These are phyloP conservation scores for Cydonia oblonga DNA, from an alignment of 331 rosid genomes.

Conservation along the genomic window DNA sequence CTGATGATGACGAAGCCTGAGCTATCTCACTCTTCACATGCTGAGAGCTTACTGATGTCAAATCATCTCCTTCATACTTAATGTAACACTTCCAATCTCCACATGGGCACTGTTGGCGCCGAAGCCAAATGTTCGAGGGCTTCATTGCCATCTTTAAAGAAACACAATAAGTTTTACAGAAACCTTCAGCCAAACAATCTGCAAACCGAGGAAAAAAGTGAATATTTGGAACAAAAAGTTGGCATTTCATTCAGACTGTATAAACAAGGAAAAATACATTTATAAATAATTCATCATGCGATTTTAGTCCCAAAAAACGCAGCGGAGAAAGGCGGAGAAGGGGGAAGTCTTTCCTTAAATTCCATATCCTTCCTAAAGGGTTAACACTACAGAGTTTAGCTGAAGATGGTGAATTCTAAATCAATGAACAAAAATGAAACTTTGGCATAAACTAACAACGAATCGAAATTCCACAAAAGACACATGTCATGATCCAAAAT, in stretches of 20 bases:
- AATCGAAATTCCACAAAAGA: background rate
- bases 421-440: background rate
- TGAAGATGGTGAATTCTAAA: background rate
- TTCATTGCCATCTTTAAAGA: constrained; percentile 18
- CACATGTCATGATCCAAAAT: too few relatives aligned
- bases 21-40: constrained; percentile 25
- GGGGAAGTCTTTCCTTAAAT: background rate
- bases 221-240: background rate
- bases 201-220: background rate
- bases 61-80: constrained; percentile 48
- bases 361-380: background rate
- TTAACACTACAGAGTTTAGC: background rate
- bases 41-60: constrained; percentile 24
- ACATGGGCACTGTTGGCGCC: constrained; percentile 55
- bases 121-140: constrained; percentile 50
- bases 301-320: background rate
- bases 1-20: constrained; percentile 27
- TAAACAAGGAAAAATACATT: background rate
- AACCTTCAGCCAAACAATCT: background rate
- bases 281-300: background rate
- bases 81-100: constrained; percentile 68
- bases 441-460: background rate
- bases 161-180: background rate
- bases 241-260: background rate
- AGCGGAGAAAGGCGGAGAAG: background rate